A percentile compares a stretch with the other conserved stretches of the same genome.
Evolutionary conservation across 345 rosid genomes (phyloP).

Genomic region (Balakata baccata): DNA sequence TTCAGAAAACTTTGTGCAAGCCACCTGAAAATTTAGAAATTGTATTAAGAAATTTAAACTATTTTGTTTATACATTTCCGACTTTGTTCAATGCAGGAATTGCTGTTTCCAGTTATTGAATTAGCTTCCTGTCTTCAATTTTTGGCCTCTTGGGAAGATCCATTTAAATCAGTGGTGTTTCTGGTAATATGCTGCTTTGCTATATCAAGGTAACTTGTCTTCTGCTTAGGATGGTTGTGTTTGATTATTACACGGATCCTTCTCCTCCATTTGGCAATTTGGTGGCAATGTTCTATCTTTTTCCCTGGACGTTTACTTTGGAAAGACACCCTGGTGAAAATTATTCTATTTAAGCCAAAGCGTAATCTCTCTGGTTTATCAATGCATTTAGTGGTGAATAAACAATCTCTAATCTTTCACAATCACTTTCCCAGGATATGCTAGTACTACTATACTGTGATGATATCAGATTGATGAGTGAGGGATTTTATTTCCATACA

Average conservation of each 20-base stretch:
- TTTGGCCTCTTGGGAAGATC: conserved; percentile 70
- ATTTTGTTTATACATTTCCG: not conserved
- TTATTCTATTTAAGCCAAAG: not conserved
- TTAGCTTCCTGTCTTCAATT: conserved; percentile 41
- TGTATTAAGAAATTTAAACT: not conserved
- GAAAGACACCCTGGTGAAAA: no score
- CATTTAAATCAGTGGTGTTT: conserved; percentile 59
- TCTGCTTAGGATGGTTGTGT: conserved; percentile 1
- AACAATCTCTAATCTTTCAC: no score
- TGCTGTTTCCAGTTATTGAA: conserved; percentile 61
- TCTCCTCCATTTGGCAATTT: no score
- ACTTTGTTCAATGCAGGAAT: conserved; percentile 47
- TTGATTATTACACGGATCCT: not conserved
- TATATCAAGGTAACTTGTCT: conserved; percentile 43
- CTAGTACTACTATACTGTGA: no score
- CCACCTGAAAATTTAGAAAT: not conserved
- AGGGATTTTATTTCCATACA: not conserved
- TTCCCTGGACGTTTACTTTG: no score
- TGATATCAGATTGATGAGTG: no score
- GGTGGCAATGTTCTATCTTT: no score
- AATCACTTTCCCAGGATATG: no score
- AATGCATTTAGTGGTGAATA: no score
- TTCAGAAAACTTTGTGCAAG: not conserved
- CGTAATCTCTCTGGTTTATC: no score
- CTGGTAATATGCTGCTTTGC: conserved; percentile 41